Conservation (phyloP, 2,329 filamentous ascomycete species). For the Apiospora malaysiana region DNA sequence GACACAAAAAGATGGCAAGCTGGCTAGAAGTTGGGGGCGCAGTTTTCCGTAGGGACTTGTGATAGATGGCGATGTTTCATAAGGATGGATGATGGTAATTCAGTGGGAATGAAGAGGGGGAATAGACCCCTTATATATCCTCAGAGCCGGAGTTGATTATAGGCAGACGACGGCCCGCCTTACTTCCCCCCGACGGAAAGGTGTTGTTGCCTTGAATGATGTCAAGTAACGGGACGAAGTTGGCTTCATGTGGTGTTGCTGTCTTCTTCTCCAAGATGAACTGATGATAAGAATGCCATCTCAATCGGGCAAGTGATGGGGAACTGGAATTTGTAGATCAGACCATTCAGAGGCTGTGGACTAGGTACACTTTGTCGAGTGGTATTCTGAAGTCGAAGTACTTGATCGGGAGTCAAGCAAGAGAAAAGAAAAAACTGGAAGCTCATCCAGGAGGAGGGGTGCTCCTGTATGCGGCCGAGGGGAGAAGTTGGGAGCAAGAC, state of each 20-base stretch:
- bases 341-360: conserved; percentile 14
- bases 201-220: conserved; percentile 6
- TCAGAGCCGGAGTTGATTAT: neutral
- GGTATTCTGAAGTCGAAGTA: conserved; percentile 16
- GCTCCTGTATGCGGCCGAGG: neutral
- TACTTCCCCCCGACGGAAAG: neutral
- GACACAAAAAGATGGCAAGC: neutral
- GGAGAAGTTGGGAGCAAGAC: neutral
- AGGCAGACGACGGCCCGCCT: neutral
- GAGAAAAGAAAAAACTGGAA: neutral
- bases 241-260: neutral
- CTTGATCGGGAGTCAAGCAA: neutral
- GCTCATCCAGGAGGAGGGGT: neutral
- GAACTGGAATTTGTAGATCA: neutral
- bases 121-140: neutral
- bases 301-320: conserved; percentile 17
- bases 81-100: neutral
- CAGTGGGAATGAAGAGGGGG: neutral
- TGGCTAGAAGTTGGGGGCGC: neutral
- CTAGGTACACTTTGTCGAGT: neutral
- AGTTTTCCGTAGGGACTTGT: neutral
- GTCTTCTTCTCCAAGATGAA: conserved; percentile 9
- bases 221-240: neutral
- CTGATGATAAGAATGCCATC: conserved; percentile 9
- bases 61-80: neutral